phyloP scores from a whole-genome alignment of 2,329 filamentous ascomycete genomes.

The Phaeosphaeriaceae sp. region DNA sequence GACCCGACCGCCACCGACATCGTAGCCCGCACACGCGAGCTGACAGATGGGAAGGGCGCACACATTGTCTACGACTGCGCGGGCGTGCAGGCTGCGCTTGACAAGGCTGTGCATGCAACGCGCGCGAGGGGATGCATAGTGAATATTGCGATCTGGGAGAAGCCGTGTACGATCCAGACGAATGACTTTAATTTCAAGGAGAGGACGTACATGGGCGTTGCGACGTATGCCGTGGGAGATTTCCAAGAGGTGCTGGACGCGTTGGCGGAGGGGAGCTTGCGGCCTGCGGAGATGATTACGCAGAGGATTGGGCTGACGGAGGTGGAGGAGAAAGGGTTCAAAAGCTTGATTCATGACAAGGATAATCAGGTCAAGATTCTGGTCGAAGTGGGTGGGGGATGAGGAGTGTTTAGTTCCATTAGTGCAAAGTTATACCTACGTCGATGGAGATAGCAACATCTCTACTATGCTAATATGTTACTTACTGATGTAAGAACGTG shows the following conservation, averaged over 20 bases:
- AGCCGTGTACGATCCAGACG: slow-evolving; percentile 56
- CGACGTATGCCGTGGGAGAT: slow-evolving; percentile 60
- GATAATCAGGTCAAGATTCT: slow-evolving; percentile 59
- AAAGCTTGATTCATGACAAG: slow-evolving; percentile 56
- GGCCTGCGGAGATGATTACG: slow-evolving; percentile 58
- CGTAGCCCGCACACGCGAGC: slow-evolving; percentile 50
- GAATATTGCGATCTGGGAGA: slow-evolving; percentile 65
- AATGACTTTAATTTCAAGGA: slow-evolving; percentile 63
- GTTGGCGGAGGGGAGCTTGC: slow-evolving; percentile 53
- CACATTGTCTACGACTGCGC: slow-evolving; percentile 62
- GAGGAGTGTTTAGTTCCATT: background rate
- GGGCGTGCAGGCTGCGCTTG: slow-evolving; percentile 59
- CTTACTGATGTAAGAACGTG: slow-evolving; percentile 58
- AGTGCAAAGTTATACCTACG: no score
- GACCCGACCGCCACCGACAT: slow-evolving; percentile 60
- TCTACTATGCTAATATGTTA: background rate
- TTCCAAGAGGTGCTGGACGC: slow-evolving; percentile 57
- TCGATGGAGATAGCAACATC: background rate
- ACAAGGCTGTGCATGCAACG: slow-evolving; percentile 57
- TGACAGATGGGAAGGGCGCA: slow-evolving; percentile 55
- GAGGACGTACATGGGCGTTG: slow-evolving; percentile 60
- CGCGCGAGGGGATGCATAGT: slow-evolving; percentile 60
- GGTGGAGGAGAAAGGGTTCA: slow-evolving; percentile 57
- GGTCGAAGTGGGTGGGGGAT: slow-evolving; percentile 48
- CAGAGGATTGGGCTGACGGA: slow-evolving; percentile 55